Percentiles rank a stretch among this genome's conserved stretches.
Conservation (phyloP, 768 basidiomycete genomes). For the Suillus fuscotomentosus region DNA sequence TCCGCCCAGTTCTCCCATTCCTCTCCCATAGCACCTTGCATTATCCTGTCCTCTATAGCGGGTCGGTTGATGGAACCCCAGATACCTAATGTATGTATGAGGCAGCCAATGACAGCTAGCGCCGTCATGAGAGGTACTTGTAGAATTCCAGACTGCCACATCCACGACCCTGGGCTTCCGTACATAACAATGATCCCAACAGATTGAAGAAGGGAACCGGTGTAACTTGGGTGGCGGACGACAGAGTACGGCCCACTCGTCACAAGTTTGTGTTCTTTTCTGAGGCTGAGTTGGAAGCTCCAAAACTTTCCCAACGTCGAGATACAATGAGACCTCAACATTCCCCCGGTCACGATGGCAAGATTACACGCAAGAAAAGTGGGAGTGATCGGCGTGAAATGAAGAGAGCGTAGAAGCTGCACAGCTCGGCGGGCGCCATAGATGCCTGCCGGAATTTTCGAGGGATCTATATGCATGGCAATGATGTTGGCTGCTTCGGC, state of each 20-base stretch:
- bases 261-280: conserved; percentile 23
- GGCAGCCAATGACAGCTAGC: not conserved
- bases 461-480: not conserved
- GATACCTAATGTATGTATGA: not conserved
- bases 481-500: conserved; percentile 4
- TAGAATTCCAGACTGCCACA: conserved; percentile 10
- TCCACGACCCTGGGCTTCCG: conserved; percentile 13
- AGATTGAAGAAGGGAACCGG: conserved; percentile 12
- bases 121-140: not conserved
- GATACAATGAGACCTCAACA: conserved; percentile 24
- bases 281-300: conserved; percentile 28
- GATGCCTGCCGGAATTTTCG: not conserved
- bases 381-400: conserved; percentile 4
- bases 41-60: conserved; percentile 28
- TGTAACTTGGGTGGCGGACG: conserved; percentile 32
- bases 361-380: conserved; percentile 14
- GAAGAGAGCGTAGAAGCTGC: not conserved
- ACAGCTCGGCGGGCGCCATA: not conserved
- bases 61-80: not conserved
- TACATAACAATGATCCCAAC: conserved; percentile 2
- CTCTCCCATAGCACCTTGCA: conserved; percentile 27
- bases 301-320: conserved; percentile 22
- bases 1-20: conserved; percentile 34
- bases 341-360: conserved; percentile 15
- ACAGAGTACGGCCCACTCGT: conserved; percentile 27